Evolutionary conservation across 2,329 filamentous ascomycete species (phyloP).

Genomic region (Aspergillus puulaauensis): DNA sequence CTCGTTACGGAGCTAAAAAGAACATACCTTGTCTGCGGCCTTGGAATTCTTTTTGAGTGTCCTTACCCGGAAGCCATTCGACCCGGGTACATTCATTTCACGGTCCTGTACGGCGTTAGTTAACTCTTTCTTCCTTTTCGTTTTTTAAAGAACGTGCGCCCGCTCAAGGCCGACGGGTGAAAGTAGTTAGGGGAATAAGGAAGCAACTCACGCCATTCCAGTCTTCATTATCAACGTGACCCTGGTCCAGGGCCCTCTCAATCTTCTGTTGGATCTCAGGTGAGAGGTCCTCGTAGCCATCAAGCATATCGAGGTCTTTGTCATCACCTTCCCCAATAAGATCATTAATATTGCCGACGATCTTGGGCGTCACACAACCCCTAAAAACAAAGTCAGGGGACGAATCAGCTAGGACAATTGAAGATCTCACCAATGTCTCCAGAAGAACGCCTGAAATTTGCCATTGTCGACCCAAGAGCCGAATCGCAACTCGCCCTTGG

Average conservation of each 20-base stretch:
- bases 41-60: constrained; percentile 20
- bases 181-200: not conserved
- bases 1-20: not conserved
- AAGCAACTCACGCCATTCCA: constrained; percentile 75
- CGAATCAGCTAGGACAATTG: not conserved
- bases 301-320: constrained; percentile 66
- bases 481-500: constrained; percentile 75
- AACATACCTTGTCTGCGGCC: constrained; percentile 21
- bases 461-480: constrained; percentile 68
- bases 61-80: constrained; percentile 59
- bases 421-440: constrained; percentile 77
- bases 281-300: constrained; percentile 77
- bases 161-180: not conserved
- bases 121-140: not conserved
- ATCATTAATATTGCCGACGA: constrained; percentile 63
- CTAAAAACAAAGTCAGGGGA: constrained; percentile 31
- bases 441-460: constrained; percentile 65
- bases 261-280: constrained; percentile 72
- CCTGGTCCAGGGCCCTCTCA: constrained; percentile 67
- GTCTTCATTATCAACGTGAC: constrained; percentile 80
- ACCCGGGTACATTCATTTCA: constrained; percentile 69
- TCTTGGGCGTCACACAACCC: constrained; percentile 82
- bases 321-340: constrained; percentile 42
- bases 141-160: no score
- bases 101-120: constrained; percentile 57